Evolutionary conservation across 768 basidiomycete species (phyloP).

Genomic region (Amanita pallidorosea): DNA sequence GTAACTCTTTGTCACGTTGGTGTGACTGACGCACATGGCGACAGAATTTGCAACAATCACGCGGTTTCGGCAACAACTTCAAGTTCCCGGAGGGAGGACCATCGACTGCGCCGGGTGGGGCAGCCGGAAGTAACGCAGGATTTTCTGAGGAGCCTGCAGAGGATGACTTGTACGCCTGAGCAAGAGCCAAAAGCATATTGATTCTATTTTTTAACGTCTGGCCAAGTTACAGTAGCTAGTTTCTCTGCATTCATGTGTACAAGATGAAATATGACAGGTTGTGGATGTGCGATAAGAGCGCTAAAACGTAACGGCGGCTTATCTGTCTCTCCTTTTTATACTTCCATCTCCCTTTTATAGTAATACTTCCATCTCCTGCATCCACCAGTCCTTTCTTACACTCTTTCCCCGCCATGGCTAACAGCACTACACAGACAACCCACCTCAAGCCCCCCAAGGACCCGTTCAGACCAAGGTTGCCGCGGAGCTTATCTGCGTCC

Average conservation of each 20-base stretch:
- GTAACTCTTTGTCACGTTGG: background rate
- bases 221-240: conserved; percentile 1
- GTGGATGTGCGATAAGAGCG: background rate
- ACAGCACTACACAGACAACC: background rate
- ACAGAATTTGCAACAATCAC: conserved; percentile 83
- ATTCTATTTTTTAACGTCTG: conserved; percentile 8
- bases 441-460: background rate
- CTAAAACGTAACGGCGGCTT: background rate
- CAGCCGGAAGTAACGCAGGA: conserved; percentile 50
- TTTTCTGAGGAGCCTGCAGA: conserved; percentile 83
- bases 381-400: background rate
- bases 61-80: conserved; percentile 91
- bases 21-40: background rate
- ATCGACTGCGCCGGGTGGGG: conserved; percentile 21
- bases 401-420: background rate
- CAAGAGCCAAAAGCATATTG: conserved; percentile 1
- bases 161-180: conserved; percentile 83
- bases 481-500: conserved; percentile 43
- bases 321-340: background rate
- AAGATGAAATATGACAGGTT: background rate
- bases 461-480: background rate
- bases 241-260: conserved; percentile 4
- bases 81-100: conserved; percentile 85
- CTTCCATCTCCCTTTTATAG: background rate
- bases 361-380: too few species aligned